Base-by-base conservation (phyloP, 176 grass and related monocot species). In the Luzula sylvatica region DNA sequence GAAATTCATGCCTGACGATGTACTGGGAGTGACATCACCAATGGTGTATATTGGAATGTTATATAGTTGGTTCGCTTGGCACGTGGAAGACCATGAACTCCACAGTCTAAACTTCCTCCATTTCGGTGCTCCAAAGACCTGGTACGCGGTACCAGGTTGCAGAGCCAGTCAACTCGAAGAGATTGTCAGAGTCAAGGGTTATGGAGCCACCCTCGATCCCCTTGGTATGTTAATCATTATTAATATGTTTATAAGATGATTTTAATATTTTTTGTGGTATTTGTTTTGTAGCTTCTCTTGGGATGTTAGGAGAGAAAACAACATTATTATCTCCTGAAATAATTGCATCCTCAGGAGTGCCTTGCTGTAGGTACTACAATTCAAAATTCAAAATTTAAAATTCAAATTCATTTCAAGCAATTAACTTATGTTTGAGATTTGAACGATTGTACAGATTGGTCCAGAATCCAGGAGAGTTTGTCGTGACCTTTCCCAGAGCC, bases 41-140 rank as follows among this genome's bases (percentile, higher is more conserved):
- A 98, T 98, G 92, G 72, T 98, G 14, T 98, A 98, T 65, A 98
- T 98, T 46, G 92, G 85, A 23, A 98, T 98, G 92, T 46, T 90
- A 35, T 98, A 90, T 39, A 90, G 81, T 38, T 98, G 92, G 92
- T 98, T 98, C 38, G 92, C 92, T 5, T 98, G 92, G 92, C 92
- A 98, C 12, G 78, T 98, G 0, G 92, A 98, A 65, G 92, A 98
- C 70, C 92, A 98, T 72, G 92, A 98, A 43, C 73, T 98, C 5
- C 92, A 98, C 56, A 98, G 92, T 17, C 68, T 98, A 63, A 90
- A 90, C 26, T 98, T 83, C 63, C 81, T 98, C 26, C 92, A 98
- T 46, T 72, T 78, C 0, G 78, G 86, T 0, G 78, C 86, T 0
- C 86, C 93, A 14, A 98, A 98, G 72, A 87, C 86, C 8, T 98